Evolutionary conservation across 2,329 filamentous ascomycete genomes (phyloP), one percentile per base, ranked within the genome.

Genomic region (Diaporthe humulicola): DNA sequence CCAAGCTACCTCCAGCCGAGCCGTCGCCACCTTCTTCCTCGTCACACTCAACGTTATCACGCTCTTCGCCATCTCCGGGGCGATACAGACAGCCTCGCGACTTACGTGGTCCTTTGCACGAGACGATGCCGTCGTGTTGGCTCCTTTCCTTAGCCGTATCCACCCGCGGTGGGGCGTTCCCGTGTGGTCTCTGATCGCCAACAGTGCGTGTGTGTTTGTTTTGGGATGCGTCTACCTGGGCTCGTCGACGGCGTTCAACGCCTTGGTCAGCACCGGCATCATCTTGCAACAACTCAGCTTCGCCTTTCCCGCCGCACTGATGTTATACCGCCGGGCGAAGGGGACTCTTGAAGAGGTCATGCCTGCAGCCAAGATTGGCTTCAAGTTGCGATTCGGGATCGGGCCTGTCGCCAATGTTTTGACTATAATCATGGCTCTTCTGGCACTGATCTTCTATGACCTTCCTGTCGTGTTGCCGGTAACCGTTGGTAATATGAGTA

Each of bases 201-300:
- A 75, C 64, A 50, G 56, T 1, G 64, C 30, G n/a, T 73, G 71
- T 12, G 74, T 75, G 8, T 71, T 61, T 14, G 28, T 64, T 5
- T 38, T 75, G 38, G 74, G 74, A 12, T 75, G 66, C 19, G 48
- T 75, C 28, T 74, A 71, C n/a, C 56, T 75, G 4, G 74, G 74
- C 38, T 75, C 74, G 2, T 70, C 74, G 4, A 58, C 64, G 7
- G 74, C 74, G 1, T 74, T 75, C 50, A 75, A 75, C n/a, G 56
- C 74, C 22, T 50, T 75, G 30, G 71, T 75, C 58, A 74, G 74
- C 45, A 74, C 74, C 12, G 74, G 74, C 2, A 52, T 75, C 8
- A 75, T 75, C 48, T 36, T 75, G 14, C 72, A 70, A n/a, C 74
- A 75, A 25, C 66, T 75, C 45, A 75, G 74, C 66, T 75, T 74